A percentile compares a stretch with the other conserved stretches of the same genome.
Evolutionary conservation across 495 filamentous ascomycete species (phyloP).

Genomic region (Penicillium riverlandense): DNA sequence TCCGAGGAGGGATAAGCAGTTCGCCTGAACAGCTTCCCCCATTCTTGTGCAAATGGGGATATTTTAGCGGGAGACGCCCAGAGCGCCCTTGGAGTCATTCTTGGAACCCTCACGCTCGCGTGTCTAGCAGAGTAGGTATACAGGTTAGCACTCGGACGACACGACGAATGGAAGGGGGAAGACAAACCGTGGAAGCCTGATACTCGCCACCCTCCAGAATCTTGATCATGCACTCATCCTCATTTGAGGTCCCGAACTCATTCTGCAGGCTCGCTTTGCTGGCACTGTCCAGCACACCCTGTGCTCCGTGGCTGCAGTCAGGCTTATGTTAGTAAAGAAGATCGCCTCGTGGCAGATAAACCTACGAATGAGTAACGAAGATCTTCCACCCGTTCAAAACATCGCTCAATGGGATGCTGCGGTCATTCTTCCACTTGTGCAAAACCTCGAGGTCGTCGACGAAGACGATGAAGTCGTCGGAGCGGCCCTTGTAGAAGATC

Average conservation of each 20-base stretch:
- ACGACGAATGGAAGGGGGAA: neutral
- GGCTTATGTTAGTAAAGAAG: neutral
- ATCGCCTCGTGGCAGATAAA: neutral
- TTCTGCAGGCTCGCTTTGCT: conserved; percentile 67
- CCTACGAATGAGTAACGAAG: conserved; percentile 86
- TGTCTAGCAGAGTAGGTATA: conserved; percentile 8
- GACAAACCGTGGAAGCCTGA: conserved; percentile 60
- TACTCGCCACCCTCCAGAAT: conserved; percentile 71
- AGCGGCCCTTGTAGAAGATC: conserved; percentile 82
- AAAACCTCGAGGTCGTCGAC: conserved; percentile 65
- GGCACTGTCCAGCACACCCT: conserved; percentile 70
- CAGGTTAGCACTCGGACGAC: neutral
- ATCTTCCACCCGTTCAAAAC: conserved; percentile 88
- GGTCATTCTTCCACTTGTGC: conserved; percentile 78
- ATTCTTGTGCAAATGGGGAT: neutral
- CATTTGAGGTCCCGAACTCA: conserved; percentile 76
- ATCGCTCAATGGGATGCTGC: conserved; percentile 67
- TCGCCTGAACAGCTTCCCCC: no score
- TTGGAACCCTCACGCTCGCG: conserved; percentile 25
- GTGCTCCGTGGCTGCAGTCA: conserved; percentile 66
- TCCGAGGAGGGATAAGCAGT: no score
- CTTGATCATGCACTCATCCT: conserved; percentile 69
- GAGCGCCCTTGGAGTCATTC: conserved; percentile 24
- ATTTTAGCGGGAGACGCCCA: conserved; percentile 14
- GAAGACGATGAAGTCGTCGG: conserved; percentile 88